These are phyloP conservation scores for Apophysomyces variabilis DNA, from an alignment of 371 early-diverging fungal species.

Conservation along the genomic window DNA sequence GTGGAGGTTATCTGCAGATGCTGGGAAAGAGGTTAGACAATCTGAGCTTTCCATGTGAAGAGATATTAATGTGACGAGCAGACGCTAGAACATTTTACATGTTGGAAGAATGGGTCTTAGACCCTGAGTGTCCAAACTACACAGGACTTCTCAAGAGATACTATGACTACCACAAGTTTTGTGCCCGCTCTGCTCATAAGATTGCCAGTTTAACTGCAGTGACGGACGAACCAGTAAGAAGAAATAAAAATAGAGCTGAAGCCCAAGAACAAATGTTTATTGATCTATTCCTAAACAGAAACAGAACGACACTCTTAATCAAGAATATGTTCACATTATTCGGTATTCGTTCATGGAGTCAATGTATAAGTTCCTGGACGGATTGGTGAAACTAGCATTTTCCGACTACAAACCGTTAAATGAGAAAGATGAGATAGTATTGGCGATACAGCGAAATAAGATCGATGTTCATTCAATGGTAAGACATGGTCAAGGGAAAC, in stretches of 20 bases:
- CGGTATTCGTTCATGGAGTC: slow-evolving; percentile 68
- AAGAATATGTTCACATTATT: slow-evolving; percentile 58
- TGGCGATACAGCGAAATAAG: slow-evolving; percentile 43
- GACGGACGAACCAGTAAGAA: slow-evolving; percentile 32
- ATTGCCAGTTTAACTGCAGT: slow-evolving; percentile 61
- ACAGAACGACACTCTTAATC: slow-evolving; percentile 27
- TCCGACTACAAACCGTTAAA: slow-evolving; percentile 54
- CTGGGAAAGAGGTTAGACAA: slow-evolving; percentile 60
- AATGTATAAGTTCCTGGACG: slow-evolving; percentile 72
- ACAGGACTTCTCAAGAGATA: slow-evolving; percentile 69
- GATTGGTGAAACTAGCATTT: slow-evolving; percentile 68
- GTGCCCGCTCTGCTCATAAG: slow-evolving; percentile 65
- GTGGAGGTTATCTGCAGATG: slow-evolving; percentile 56
- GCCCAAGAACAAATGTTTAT: background rate
- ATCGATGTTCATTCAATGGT: slow-evolving; percentile 53
- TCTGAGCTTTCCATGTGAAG: slow-evolving; percentile 29
- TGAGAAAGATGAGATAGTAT: slow-evolving; percentile 41
- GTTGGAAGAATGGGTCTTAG: slow-evolving; percentile 88
- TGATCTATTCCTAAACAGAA: background rate
- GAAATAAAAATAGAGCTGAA: slow-evolving; percentile 1
- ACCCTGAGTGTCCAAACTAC: slow-evolving; percentile 71
- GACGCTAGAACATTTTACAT: slow-evolving; percentile 81
- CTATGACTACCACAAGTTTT: slow-evolving; percentile 74
- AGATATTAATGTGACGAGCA: slow-evolving; percentile 31
- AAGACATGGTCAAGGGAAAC: slow-evolving; percentile 7